phyloP scores from a whole-genome alignment of 2,329 filamentous ascomycete genomes.

The Aspergillus sp. region DNA sequence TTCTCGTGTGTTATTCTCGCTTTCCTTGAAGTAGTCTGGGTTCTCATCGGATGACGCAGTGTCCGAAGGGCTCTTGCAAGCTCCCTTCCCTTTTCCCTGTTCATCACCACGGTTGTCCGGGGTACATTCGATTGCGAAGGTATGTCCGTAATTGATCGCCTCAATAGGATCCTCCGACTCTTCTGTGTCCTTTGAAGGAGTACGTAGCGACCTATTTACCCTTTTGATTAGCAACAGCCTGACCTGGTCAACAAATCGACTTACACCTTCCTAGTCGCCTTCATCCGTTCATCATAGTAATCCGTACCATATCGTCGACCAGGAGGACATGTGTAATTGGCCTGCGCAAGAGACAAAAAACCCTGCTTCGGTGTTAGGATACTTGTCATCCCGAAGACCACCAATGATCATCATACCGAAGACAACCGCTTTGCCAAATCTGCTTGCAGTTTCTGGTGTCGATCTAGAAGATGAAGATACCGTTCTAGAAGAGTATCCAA shows the following conservation, averaged over 20 bases:
- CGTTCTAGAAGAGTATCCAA: slow-evolving; percentile 37
- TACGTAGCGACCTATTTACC: slow-evolving; percentile 9
- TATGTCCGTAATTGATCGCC: slow-evolving; percentile 4
- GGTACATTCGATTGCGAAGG: slow-evolving; percentile 7
- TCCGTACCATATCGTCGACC: slow-evolving; percentile 43
- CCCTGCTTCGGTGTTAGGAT: slow-evolving; percentile 31
- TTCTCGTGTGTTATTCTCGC: not conserved
- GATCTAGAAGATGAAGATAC: slow-evolving; percentile 39
- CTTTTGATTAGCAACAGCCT: not conserved
- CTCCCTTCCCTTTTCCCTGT: slow-evolving; percentile 1
- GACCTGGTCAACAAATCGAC: not conserved
- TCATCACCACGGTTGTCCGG: slow-evolving; percentile 4
- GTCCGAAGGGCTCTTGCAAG: not conserved
- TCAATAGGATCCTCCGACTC: not conserved
- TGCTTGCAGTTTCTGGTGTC: slow-evolving; percentile 35
- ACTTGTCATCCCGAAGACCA: not conserved
- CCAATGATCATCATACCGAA: slow-evolving; percentile 24
- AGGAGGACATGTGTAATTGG: slow-evolving; percentile 41
- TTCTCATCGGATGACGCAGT: slow-evolving; percentile 1
- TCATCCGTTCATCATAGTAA: slow-evolving; percentile 47
- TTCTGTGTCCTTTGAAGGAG: not conserved
- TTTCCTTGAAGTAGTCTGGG: not conserved
- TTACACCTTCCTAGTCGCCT: slow-evolving; percentile 38
- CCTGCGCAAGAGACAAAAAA: slow-evolving; percentile 43
- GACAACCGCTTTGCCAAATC: slow-evolving; percentile 33